A percentile compares a stretch with the other conserved stretches of the same genome.
phyloP scores from a whole-genome alignment of 805 yeast species.

The Yarrowia sp. region DNA sequence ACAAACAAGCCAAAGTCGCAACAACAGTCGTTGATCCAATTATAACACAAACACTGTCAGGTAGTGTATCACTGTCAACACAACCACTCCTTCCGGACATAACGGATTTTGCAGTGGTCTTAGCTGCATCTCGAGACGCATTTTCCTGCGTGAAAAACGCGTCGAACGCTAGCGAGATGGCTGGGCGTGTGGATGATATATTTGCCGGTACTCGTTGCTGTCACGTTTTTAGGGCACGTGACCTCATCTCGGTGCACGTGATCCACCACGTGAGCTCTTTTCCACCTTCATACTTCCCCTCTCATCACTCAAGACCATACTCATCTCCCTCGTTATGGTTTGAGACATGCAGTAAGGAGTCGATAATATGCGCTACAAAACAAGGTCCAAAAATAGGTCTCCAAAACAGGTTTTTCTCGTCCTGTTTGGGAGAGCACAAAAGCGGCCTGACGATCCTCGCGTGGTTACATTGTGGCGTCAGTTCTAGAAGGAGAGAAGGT shows the following conservation, averaged over 20 bases:
- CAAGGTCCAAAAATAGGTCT: constrained; percentile 8
- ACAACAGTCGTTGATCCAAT: background rate
- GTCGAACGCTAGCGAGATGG: constrained; percentile 1
- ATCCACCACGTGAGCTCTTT: background rate
- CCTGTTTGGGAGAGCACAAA: background rate
- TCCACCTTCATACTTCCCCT: too few relatives aligned
- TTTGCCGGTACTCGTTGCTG: background rate
- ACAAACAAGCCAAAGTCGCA: background rate
- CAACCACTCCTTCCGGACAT: background rate
- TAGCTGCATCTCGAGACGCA: constrained; percentile 4
- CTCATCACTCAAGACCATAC: background rate
- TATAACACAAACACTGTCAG: too few relatives aligned
- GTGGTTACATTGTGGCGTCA: background rate
- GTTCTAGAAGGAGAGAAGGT: too few relatives aligned
- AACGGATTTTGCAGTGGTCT: constrained; percentile 12
- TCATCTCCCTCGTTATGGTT: background rate
- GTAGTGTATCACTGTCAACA: too few relatives aligned
- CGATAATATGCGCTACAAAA: background rate
- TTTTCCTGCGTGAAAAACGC: constrained; percentile 29
- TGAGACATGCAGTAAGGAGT: constrained; percentile 25
- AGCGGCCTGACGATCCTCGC: constrained; percentile 1
- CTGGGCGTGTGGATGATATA: background rate
- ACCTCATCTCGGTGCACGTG: too few relatives aligned
- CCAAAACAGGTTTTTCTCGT: background rate
- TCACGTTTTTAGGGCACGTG: background rate